Base-by-base conservation (phyloP, 2,329 filamentous ascomycete species). In the Penicillium sp. region DNA sequence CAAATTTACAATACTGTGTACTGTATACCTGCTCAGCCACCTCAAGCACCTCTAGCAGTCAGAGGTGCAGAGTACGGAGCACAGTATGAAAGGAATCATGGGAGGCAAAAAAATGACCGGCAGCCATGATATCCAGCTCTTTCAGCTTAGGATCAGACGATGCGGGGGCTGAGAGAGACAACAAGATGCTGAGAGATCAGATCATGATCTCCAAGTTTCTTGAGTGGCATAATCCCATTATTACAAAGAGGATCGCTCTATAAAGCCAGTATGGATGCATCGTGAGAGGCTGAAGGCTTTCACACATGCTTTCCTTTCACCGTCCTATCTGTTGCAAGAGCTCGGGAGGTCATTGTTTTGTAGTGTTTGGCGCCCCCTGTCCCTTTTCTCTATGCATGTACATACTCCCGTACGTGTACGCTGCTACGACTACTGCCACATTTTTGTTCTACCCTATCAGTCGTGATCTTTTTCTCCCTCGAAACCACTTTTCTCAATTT, bases 141-240 rank as follows among this genome's bases (percentile, higher is more conserved):
- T 60, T 45, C n/a, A 40, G 55, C 49, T 51, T 62, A 57, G 58
- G 49, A 46, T 25, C 46, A 38, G 46, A 40, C 52, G 48, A 54
- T 22, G 30, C 22, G 43, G 43, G 42, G 40, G 26, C 19, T 14
- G 30, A 57, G 25, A 33, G 45, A 46, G 33, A 26, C 22, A 45
- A 26, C 22, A 45, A 46, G 30, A 40, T 54, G 48, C 49, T 19
- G 55, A 56, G 60, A 59, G 60, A 62, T 59, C 56, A 59, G 46
- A 49, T 59, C 45, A 4, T 13, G 16, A 8, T 6, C 46, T 33
- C 22, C 26, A 33, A 35, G 46, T 33, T 33, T 51, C 26, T 51
- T 22, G 28, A 51, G 46, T 6, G 26, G 26, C 28, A 33, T 22
- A 7, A 35, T 51, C 46, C 46, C n/a, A 35, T 19, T 22, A 35